Percentiles rank a stretch among this genome's conserved stretches.
phyloP scores from a whole-genome alignment of 768 basidiomycete genomes.

The Xerocomellus chrysenteron region DNA sequence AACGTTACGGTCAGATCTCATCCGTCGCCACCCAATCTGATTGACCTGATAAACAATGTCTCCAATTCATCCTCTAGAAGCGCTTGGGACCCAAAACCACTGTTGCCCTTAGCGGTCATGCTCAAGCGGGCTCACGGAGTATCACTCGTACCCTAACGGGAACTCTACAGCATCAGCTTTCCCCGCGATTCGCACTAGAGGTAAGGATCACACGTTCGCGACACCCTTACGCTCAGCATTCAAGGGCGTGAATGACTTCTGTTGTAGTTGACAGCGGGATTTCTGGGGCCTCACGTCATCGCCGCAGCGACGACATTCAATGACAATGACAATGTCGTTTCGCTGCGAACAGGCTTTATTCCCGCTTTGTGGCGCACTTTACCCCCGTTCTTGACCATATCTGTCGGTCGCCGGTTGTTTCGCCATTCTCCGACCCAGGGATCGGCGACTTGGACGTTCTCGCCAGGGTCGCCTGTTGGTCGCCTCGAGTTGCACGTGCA shows the following conservation, averaged over 20 bases:
- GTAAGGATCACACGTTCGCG: conserved; percentile 31
- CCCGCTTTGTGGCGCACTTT: conserved; percentile 33
- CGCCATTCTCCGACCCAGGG: conserved; percentile 47
- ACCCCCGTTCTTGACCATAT: conserved; percentile 43
- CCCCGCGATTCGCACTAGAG: conserved; percentile 56
- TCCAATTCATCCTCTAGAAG: conserved; percentile 40
- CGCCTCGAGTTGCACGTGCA: conserved; percentile 42
- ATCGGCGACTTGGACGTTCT: conserved; percentile 34
- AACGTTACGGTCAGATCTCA: conserved; percentile 40
- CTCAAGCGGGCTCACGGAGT: conserved; percentile 25
- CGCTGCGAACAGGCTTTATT: conserved; percentile 37
- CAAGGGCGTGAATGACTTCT: conserved; percentile 14
- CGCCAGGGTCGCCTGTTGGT: conserved; percentile 22
- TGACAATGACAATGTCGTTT: conserved; percentile 46
- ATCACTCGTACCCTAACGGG: conserved; percentile 53
- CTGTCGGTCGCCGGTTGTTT: conserved; percentile 52
- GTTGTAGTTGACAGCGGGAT: conserved; percentile 38
- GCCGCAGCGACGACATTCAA: conserved; percentile 48
- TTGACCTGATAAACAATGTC: conserved; percentile 20
- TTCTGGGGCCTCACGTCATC: conserved; percentile 42
- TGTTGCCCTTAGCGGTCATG: conserved; percentile 39
- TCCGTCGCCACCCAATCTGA: conserved; percentile 13
- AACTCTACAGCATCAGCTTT: conserved; percentile 75
- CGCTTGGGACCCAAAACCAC: conserved; percentile 46
- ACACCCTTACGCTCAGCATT: conserved; percentile 10